Evolutionary conservation across 2,329 filamentous ascomycete genomes (phyloP), one percentile per base, ranked within the genome.

Genomic region (Mycosphaerella sp.): DNA sequence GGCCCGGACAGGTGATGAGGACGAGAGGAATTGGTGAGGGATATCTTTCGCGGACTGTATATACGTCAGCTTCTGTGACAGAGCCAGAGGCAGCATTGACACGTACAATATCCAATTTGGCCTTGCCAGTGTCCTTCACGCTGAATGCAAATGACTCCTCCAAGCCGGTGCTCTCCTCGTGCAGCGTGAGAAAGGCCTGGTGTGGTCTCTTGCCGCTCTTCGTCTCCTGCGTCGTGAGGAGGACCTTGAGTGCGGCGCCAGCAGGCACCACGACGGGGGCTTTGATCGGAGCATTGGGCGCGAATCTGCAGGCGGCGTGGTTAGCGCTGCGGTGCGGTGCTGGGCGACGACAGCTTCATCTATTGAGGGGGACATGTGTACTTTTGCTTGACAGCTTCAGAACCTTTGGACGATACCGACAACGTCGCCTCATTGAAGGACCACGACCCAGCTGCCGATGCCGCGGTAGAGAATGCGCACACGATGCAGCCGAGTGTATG

Each of bases 41-140:
- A 98, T 82, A 66, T 97, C 91, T 75, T 90, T 92, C 55, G 92
- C 87, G 54, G 86, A 81, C 92, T 96, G 48, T 32, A 63, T 6
- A 53, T 45, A 60, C 74, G 69, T 42, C 45, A 49, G 34, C 40
- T n/a, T 42, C 26, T 6, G 26, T 6, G 26, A 29, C 3, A 29
- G 26, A 26, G 11, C 21, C 17, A 45, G 31, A 39, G 10, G 7
- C 8, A 32, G 40, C 17, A 14, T 3, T 5, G 17, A 11, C 8
- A 76, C 85, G 61, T 80, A 97, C 91, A 72, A 98, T 76, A 64
- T 95, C 86, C 32, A 95, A 78, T 52, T 84, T 84, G 21, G 82
- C 89, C 74, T 95, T 95, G 62, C 93, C 93, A 65, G 79, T 89
- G 8, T 93, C 87, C 76, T 95, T 95, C 45, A 95, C 76, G 9